phyloP scores from a whole-genome alignment of 169 alveolate genomes.

The Cryptosporidium ubiquitum region DNA sequence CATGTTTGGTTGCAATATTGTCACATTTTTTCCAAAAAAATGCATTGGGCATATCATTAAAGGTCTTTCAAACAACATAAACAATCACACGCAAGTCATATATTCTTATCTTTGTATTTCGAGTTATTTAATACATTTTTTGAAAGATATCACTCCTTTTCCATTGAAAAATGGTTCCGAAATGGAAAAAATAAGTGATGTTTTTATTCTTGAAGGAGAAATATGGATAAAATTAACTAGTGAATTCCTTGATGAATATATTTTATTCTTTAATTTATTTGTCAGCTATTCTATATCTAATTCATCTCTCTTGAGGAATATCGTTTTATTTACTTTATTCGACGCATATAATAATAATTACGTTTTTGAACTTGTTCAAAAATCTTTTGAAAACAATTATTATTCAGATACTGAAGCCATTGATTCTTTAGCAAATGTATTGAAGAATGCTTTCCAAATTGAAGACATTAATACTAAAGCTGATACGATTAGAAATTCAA shows the following conservation, averaged over 20 bases:
- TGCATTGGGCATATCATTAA: background rate
- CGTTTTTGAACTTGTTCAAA: background rate
- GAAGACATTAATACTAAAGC: background rate
- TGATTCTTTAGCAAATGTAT: background rate
- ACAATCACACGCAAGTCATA: slow-evolving; percentile 38
- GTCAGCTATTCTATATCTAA: slow-evolving; percentile 46
- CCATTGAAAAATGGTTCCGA: slow-evolving; percentile 9
- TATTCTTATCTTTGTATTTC: slow-evolving; percentile 43
- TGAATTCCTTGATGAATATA: slow-evolving; percentile 11
- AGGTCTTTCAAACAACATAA: slow-evolving; percentile 6
- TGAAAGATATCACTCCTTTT: background rate
- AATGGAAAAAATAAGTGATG: slow-evolving; percentile 22
- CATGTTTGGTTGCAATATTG: slow-evolving; percentile 45
- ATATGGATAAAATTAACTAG: slow-evolving; percentile 9
- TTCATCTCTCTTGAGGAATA: slow-evolving; percentile 43
- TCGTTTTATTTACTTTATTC: slow-evolving; percentile 24
- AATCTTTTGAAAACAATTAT: background rate
- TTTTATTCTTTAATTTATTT: slow-evolving; percentile 22
- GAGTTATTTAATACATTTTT: slow-evolving; percentile 40
- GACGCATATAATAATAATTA: background rate
- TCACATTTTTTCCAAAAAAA: slow-evolving; percentile 15
- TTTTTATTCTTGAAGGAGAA: slow-evolving; percentile 2
- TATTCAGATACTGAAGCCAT: background rate
- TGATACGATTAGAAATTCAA: slow-evolving; percentile 17
- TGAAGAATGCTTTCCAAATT: background rate